A percentile compares a stretch with the other conserved stretches of the same genome.
These are phyloP conservation scores for Xenoacremonium recifei DNA, from an alignment of 2,329 filamentous ascomycete genomes.

Conservation along the genomic window DNA sequence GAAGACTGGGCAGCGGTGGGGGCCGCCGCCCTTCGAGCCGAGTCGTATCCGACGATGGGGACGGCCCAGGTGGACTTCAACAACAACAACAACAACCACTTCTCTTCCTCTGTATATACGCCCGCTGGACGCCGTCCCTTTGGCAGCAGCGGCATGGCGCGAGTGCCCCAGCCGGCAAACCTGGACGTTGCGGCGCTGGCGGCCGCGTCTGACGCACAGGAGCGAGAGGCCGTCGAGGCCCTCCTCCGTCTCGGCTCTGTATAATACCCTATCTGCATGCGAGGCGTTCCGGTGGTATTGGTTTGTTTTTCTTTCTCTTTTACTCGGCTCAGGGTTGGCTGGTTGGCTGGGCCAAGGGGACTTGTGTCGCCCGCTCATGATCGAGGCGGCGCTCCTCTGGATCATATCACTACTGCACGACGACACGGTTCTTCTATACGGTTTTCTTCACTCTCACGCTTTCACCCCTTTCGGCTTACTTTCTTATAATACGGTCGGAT, in stretches of 20 bases:
- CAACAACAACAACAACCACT: conserved; percentile 37
- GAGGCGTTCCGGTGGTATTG: conserved; percentile 48
- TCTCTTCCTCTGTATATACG: conserved; percentile 46
- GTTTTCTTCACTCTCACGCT: conserved; percentile 10
- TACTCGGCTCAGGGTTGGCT: conserved; percentile 19
- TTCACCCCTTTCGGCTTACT: too few relatives aligned
- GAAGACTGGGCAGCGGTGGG: conserved; percentile 94
- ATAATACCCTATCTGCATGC: conserved; percentile 57
- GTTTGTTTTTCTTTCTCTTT: too few relatives aligned
- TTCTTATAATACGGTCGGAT: conserved; percentile 14
- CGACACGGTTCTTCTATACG: conserved; percentile 30
- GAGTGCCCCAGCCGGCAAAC: conserved; percentile 49
- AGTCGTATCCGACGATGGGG: conserved; percentile 57
- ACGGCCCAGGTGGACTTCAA: conserved; percentile 57
- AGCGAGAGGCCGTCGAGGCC: conserved; percentile 79
- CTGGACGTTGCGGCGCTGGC: conserved; percentile 52
- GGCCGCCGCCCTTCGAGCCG: conserved; percentile 75
- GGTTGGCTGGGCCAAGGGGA: conserved; percentile 31
- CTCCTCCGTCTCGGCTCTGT: conserved; percentile 78
- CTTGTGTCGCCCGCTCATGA: conserved; percentile 29
- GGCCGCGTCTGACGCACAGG: conserved; percentile 62
- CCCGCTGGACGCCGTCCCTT: conserved; percentile 47
- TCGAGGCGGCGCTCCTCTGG: conserved; percentile 31
- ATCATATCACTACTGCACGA: conserved; percentile 30
- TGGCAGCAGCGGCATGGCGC: conserved; percentile 53